Evolutionary conservation across 345 rosid species (phyloP).

Genomic region (Gynandropsis gynandra): DNA sequence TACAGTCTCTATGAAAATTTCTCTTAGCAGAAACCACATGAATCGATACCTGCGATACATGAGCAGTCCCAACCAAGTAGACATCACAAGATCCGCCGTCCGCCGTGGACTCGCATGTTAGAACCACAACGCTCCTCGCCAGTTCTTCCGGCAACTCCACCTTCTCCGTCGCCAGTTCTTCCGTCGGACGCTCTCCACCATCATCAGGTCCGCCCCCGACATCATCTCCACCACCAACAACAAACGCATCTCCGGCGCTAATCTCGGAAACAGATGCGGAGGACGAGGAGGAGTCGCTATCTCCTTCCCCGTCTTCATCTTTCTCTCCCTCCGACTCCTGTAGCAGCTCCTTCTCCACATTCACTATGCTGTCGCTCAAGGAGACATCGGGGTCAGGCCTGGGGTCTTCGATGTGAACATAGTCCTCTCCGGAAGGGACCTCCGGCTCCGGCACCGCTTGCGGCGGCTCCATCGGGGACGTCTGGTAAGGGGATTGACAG

Average conservation of each 20-base stretch:
- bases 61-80: slow-evolving; percentile 79
- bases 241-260: slow-evolving; percentile 18
- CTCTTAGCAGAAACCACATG: neutral
- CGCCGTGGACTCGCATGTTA: slow-evolving; percentile 58
- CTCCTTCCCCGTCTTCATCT: too few relatives aligned
- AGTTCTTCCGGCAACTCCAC: slow-evolving; percentile 63
- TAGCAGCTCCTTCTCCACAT: slow-evolving; percentile 31
- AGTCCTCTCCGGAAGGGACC: slow-evolving; percentile 35
- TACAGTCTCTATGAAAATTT: neutral
- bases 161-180: slow-evolving; percentile 24
- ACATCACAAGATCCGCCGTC: slow-evolving; percentile 80
- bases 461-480: slow-evolving; percentile 38
- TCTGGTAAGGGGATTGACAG: neutral
- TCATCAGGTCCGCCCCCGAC: slow-evolving; percentile 8
- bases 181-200: slow-evolving; percentile 14
- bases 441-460: slow-evolving; percentile 25
- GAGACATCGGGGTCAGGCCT: slow-evolving; percentile 25
- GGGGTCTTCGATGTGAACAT: slow-evolving; percentile 52
- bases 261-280: slow-evolving; percentile 11
- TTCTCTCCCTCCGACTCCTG: slow-evolving; percentile 12
- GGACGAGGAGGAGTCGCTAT: slow-evolving; percentile 8
- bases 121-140: slow-evolving; percentile 44
- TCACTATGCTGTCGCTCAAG: slow-evolving; percentile 53
- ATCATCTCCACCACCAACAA: slow-evolving; percentile 14
- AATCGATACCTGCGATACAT: slow-evolving; percentile 61